Base-by-base conservation (phyloP, 2,329 filamentous ascomycete genomes). In the Stagonosporopsis rhizophila region DNA sequence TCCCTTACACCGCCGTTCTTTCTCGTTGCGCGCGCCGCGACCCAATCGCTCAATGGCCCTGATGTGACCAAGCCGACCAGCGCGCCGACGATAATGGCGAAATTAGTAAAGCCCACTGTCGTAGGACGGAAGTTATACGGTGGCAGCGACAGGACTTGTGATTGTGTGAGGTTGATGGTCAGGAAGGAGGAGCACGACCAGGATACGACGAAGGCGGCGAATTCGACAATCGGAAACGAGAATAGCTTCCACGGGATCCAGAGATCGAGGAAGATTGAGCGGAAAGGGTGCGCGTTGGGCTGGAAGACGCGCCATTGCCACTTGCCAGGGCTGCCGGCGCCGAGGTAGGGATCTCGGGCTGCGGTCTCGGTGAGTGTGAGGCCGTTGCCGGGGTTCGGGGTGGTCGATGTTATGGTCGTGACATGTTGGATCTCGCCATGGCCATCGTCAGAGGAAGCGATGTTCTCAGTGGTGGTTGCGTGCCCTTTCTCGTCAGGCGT, bases 211-310 rank as follows among this genome's bases (percentile, higher is more conserved):
- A 89, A 88, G 15, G 83, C 80, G 1, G 86, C 79, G 54, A 86
- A 85, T 59, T 87, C 81, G 38, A 88, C 82, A 54, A 89, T 88
- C 0, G 87, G 86, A 70, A 85, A 89, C 0, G 79, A 62, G 66
- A 87, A 83, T 1, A 89, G 76, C 62, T 87, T 86, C 81, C 83
- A 87, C 0, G 86, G 87, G 7, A 85, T 79, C 80, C 81, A 86
- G 20, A 89, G 77, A 61, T 86, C 84, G 27, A 80, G 70, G 2
- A 83, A 38, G 25, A 87, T 76, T 20, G 76, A 79, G 61, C 75
- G 77, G 59, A 75, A 73, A 0, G 79, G 77, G 44, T 83, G 75
- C 2, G 79, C 73, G 61, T 79, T 82, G 0, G 77, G 67, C 56
- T 84, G 81, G 68, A 78, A 85, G 4, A 86, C 52, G 23, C 73